Evolutionary conservation across 164 flowering plant species (phyloP).

Genomic region (Akebia trifoliata): DNA sequence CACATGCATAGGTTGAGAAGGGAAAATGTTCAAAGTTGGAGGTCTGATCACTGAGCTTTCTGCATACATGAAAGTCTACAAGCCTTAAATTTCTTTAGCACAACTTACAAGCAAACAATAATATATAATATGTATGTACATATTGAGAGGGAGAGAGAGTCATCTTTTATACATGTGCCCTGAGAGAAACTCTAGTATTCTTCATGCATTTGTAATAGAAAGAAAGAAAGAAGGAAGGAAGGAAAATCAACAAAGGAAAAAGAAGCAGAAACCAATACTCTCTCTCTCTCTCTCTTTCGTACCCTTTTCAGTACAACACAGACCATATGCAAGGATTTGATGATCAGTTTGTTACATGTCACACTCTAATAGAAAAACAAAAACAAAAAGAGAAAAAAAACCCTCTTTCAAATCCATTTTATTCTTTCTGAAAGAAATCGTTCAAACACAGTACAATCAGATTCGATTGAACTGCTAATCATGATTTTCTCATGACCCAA

Average conservation of each 20-base stretch:
- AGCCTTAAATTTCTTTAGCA: constrained; percentile 9
- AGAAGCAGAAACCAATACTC: constrained; percentile 17
- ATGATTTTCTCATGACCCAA: constrained; percentile 43
- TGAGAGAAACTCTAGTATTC: constrained; percentile 13
- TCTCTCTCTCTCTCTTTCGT: too few relatives aligned
- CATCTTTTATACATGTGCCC: too few relatives aligned
- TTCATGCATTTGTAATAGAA: constrained; percentile 35
- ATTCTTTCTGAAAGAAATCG: constrained; percentile 15
- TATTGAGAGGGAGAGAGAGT: constrained; percentile 8
- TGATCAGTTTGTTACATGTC: constrained; percentile 29
- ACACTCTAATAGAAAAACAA: constrained; percentile 17
- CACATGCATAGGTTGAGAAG: constrained; percentile 98
- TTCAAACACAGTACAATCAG: constrained; percentile 58
- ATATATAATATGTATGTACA: constrained; percentile 3
- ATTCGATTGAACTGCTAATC: constrained; percentile 25
- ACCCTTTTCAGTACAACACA: constrained; percentile 33
- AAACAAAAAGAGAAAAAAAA: not conserved
- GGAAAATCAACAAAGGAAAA: not conserved
- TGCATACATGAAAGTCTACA: constrained; percentile 28
- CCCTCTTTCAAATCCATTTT: too few relatives aligned
- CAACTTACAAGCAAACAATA: too few relatives aligned
- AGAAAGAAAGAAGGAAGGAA: constrained; percentile 1
- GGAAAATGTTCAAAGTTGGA: constrained; percentile 95
- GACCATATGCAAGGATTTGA: constrained; percentile 21
- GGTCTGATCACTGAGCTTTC: constrained; percentile 76